phyloP scores from a whole-genome alignment of 2,329 filamentous ascomycete genomes.

The Xylariales sp. region DNA sequence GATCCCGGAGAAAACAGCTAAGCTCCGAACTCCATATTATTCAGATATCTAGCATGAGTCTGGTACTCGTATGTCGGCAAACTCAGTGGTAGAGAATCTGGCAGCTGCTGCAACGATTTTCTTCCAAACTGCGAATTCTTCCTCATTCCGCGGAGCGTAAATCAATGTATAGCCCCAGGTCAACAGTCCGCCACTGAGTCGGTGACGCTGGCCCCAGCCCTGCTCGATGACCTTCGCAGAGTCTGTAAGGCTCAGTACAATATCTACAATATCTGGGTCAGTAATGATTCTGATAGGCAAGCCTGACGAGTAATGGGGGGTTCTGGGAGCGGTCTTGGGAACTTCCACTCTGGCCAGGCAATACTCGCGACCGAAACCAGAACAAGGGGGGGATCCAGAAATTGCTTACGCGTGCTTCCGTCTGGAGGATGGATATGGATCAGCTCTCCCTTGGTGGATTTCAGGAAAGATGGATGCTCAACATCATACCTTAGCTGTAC shows the following conservation, averaged over 20 bases:
- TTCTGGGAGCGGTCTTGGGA: too few species aligned
- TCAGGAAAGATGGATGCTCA: slow-evolving; percentile 6
- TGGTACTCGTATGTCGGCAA: slow-evolving; percentile 6
- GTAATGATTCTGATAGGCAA: too few species aligned
- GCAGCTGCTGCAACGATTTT: slow-evolving; percentile 11
- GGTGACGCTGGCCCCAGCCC: slow-evolving; percentile 10
- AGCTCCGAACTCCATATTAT: too few species aligned
- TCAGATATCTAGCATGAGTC: too few species aligned
- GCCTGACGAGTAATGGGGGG: too few species aligned
- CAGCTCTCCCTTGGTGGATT: slow-evolving; percentile 10
- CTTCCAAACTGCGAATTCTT: slow-evolving; percentile 16
- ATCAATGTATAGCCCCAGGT: slow-evolving; percentile 17
- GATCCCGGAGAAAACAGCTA: too few species aligned
- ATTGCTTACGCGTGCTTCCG: slow-evolving; percentile 11
- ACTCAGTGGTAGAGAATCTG: slow-evolving; percentile 11
- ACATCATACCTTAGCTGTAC: slow-evolving; percentile 12
- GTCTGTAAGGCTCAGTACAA: slow-evolving; percentile 10
- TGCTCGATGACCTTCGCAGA: slow-evolving; percentile 8
- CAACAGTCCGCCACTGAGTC: slow-evolving; percentile 10
- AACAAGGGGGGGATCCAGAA: too few species aligned
- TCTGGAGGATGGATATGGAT: slow-evolving; percentile 10
- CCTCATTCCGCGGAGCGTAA: slow-evolving; percentile 14
- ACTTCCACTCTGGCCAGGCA: too few species aligned
- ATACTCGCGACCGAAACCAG: too few species aligned
- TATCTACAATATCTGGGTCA: too few species aligned